Base-by-base conservation (phyloP, 805 yeast genomes). In the Candida chauliodis region DNA sequence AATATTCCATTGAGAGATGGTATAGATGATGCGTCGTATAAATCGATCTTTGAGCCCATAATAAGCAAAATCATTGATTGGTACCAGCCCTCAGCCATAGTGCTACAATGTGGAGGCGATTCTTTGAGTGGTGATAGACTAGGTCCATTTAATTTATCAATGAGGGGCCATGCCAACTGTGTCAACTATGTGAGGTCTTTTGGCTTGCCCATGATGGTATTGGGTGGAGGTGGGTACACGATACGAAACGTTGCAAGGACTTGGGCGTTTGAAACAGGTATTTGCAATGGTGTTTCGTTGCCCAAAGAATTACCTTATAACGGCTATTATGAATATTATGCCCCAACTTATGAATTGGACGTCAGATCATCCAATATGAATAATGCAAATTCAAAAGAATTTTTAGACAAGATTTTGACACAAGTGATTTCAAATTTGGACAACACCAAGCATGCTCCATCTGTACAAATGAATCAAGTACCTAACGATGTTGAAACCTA, bases 221-320 rank as follows among this genome's bases (percentile, higher is more conserved):
- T 93, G 15, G 99, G 99, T 29, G 99, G 99, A 32, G 99, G 99
- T 49, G 99, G 99, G 13, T 93, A 93, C 64, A 93, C 99, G 2
- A 95, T 95, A 74, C 76, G 97, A 59, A 93, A 93, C 58, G 99
- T 93, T 34, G 88, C 98, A 5, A 72, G 99, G 49, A 76, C 95
- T 8, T 91, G 99, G 98, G 78, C 96, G 2, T 90, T 75, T 56
- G 99, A 93, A 63, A 83, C 97, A 0, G 91, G 96, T 21, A 72
- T 93, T 18, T 74, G 91, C 56, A 82, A 91, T 48, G 83, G 86
- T 49, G 87, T 81, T 11, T 73, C 82, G 31, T 66, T 93, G 51
- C 84, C 87, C 17, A 65, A 82, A 14, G 82, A 78, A 50, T 64
- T 90, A 47, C 97, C 97, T 3, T 90, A 88, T 70, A 90, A 91